Conservation (phyloP, 805 yeast genomes). For the Saccharomycopsis sp. region DNA sequence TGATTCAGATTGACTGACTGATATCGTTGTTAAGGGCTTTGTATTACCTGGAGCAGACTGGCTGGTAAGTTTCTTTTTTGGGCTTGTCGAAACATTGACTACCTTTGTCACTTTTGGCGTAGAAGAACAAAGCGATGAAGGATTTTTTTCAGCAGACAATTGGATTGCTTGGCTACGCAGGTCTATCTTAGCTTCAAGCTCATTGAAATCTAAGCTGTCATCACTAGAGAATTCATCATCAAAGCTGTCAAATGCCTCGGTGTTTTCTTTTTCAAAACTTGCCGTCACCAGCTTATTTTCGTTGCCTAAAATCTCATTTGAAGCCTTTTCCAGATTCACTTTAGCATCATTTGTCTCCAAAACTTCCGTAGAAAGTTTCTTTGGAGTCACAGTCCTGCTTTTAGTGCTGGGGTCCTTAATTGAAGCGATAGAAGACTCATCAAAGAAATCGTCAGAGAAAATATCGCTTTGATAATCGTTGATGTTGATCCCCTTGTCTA, state of each 20-base stretch:
- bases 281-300: neutral
- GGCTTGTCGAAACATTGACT: neutral
- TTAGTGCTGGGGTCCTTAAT: neutral
- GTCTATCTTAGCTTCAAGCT: constrained; percentile 12
- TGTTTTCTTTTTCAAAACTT: neutral
- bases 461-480: constrained; percentile 11
- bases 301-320: neutral
- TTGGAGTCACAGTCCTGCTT: neutral
- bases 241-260: neutral
- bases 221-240: constrained; percentile 12
- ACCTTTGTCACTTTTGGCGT: neutral
- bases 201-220: constrained; percentile 11
- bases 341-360: neutral
- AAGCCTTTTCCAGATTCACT: neutral
- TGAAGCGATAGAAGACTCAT: constrained; percentile 6
- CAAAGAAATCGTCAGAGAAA: constrained; percentile 18
- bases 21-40: neutral
- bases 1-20: neutral
- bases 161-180: constrained; percentile 1
- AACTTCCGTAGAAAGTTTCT: neutral
- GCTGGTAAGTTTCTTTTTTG: neutral
- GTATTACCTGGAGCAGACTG: neutral
- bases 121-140: no score
- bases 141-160: neutral
- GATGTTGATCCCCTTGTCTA: constrained; percentile 17